These are phyloP conservation scores for Sideroxylon spinosum DNA, from an alignment of 179 eudicot species.

Conservation along the genomic window DNA sequence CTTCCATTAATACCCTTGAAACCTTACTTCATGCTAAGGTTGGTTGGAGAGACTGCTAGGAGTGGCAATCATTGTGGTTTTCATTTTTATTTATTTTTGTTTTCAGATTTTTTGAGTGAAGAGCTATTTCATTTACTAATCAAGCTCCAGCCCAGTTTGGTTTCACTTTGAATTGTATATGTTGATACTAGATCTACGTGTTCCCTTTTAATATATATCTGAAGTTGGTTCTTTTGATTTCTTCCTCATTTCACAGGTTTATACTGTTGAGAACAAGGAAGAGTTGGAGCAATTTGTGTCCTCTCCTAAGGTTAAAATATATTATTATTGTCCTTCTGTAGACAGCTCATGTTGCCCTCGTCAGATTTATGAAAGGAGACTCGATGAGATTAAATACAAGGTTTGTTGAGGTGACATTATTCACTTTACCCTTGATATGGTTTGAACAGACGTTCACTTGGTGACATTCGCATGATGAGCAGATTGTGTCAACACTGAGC, in stretches of 20 bases:
- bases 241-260: constrained; percentile 46
- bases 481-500: constrained; percentile 55
- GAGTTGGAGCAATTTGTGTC: constrained; percentile 74
- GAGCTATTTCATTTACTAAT: neutral
- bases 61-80: neutral
- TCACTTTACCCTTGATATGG: constrained; percentile 6
- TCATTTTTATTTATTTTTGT: neutral
- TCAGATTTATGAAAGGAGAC: constrained; percentile 35
- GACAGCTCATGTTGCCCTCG: constrained; percentile 29
- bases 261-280: constrained; percentile 60
- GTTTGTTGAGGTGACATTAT: constrained; percentile 36
- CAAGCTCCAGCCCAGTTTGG: neutral
- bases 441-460: constrained; percentile 11
- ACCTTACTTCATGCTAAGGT: constrained; percentile 88
- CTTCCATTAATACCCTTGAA: constrained; percentile 82
- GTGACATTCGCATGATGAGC: constrained; percentile 25
- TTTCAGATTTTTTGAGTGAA: neutral
- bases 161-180: neutral
- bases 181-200: neutral
- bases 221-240: neutral
- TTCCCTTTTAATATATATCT: neutral
- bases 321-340: constrained; percentile 44
- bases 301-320: constrained; percentile 59
- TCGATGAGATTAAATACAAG: constrained; percentile 62
- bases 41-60: constrained; percentile 18